Percentiles rank a stretch among this genome's conserved stretches.
Evolutionary conservation across 2,329 filamentous ascomycete genomes (phyloP).

Genomic region (Periconia digitata): DNA sequence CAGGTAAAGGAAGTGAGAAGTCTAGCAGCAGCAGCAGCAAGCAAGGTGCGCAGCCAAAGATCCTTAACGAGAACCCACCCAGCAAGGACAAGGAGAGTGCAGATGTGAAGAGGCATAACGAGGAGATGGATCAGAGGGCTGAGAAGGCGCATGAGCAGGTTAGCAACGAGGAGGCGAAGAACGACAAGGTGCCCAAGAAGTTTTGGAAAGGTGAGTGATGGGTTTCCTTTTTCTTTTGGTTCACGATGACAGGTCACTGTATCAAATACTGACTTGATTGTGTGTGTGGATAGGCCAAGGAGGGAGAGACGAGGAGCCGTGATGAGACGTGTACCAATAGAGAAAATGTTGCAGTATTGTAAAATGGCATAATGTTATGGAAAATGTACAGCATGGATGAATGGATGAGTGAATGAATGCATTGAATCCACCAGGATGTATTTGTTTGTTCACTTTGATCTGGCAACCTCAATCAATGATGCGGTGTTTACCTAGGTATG

Average conservation of each 20-base stretch:
- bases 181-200: conserved; percentile 44
- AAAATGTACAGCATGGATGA: too few species aligned
- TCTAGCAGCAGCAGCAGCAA: conserved; percentile 8
- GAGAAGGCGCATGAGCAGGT: conserved; percentile 45
- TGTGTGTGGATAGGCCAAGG: conserved; percentile 23
- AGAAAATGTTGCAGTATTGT: too few species aligned
- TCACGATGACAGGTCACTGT: neutral
- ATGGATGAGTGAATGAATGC: neutral
- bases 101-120: conserved; percentile 48
- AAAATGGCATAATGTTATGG: too few species aligned
- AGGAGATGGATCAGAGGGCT: conserved; percentile 46
- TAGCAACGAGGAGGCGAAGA: conserved; percentile 38
- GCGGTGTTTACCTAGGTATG: too few species aligned
- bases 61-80: conserved; percentile 42
- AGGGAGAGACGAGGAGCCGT: conserved; percentile 26
- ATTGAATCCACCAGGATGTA: too few species aligned
- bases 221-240: neutral
- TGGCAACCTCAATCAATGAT: too few species aligned
- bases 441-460: too few species aligned
- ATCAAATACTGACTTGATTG: neutral
- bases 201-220: conserved; percentile 44
- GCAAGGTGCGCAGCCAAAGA: conserved; percentile 48
- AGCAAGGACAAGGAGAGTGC: conserved; percentile 31
- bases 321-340: conserved; percentile 3
- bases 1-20: conserved; percentile 16